Evolutionary conservation across 768 basidiomycete genomes (phyloP).

Genomic region (Suillus clintonianus): DNA sequence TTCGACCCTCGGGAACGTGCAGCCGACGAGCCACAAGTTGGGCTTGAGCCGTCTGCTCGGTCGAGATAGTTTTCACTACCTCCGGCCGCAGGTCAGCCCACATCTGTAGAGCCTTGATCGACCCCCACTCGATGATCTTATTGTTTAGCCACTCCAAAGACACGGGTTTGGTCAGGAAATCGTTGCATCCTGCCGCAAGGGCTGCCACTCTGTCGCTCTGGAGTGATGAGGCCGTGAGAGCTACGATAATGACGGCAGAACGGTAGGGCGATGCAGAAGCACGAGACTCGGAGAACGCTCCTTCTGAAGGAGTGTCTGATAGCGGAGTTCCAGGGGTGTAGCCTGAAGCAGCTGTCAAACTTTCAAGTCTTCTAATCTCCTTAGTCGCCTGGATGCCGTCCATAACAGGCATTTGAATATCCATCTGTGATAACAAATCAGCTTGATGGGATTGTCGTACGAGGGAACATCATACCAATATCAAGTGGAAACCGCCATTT

Average conservation of each 20-base stretch:
- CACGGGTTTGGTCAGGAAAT: slow-evolving; percentile 97
- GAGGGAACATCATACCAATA: slow-evolving; percentile 65
- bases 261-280: slow-evolving; percentile 68
- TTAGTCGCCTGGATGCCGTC: slow-evolving; percentile 97
- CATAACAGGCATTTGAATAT: slow-evolving; percentile 99
- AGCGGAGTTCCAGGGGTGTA: slow-evolving; percentile 72
- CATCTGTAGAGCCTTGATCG: slow-evolving; percentile 92
- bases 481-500: slow-evolving; percentile 91
- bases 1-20: slow-evolving; percentile 50
- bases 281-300: slow-evolving; percentile 47
- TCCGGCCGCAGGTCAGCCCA: slow-evolving; percentile 83
- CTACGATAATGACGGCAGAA: slow-evolving; percentile 97
- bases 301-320: slow-evolving; percentile 63
- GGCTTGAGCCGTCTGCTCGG: slow-evolving; percentile 49
- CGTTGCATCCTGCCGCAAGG: slow-evolving; percentile 98
- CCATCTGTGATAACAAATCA: slow-evolving; percentile 71
- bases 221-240: slow-evolving; percentile 95
- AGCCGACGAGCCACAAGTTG: slow-evolving; percentile 47
- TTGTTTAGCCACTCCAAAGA: slow-evolving; percentile 93
- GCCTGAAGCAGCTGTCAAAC: slow-evolving; percentile 59
- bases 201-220: slow-evolving; percentile 94
- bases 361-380: slow-evolving; percentile 88
- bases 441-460: slow-evolving; percentile 1
- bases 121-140: slow-evolving; percentile 99
- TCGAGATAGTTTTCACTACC: slow-evolving; percentile 45